Evolutionary conservation across 176 grass and related monocot species (phyloP), one percentile per base, ranked within the genome.

Genomic region (Eleusine indica): DNA sequence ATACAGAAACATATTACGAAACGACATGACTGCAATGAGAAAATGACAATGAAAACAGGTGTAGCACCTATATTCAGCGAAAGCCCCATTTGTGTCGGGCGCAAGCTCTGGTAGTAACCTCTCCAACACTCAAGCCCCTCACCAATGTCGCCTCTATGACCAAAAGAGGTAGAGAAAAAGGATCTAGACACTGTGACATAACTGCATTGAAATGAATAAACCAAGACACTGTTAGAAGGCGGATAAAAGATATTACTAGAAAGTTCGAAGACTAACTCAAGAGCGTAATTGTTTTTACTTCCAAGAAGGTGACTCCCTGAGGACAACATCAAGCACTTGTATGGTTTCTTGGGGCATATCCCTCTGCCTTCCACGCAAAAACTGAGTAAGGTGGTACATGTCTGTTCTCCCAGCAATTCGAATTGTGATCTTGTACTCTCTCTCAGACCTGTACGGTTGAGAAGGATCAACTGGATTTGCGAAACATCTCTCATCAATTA

Each of bases 71-170:
- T 86, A 42, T 98, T 98, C 51, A 98, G 71, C 1, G 95, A 98
- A 22, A 93, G 84, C 7, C 92, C 92, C 92, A 98, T 98, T 79
- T 97, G 92, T 39, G 90, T 91, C 60, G 90, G 95, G 8, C 95
- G 82, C 66, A 97, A 58, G 82, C 95, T 97, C 89, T 98, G 95
- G 68, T 94, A 98, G 73, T 91, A 98, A 12, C 92, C 95, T 60
- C 91, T 93, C 96, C 96, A 95, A 70, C 87, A 95, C 84, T 98
- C 96, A 51, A 98, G 71, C 29, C 93, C 96, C 64, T 91, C 89
- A 22, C 91, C 91, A 80, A 98, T 93, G 46, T 93, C 85, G 15
- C 76, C 41, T 75, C 51, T 74, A 64, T 90, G 78, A 35, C 87
- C 87, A 78, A 95, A 95, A 7, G 14, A 46, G 4, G 93, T 86